Percentiles rank a stretch among this genome's conserved stretches.
Evolutionary conservation across 2,329 filamentous ascomycete genomes (phyloP).

Genomic region (Corniculantispora saksenae): DNA sequence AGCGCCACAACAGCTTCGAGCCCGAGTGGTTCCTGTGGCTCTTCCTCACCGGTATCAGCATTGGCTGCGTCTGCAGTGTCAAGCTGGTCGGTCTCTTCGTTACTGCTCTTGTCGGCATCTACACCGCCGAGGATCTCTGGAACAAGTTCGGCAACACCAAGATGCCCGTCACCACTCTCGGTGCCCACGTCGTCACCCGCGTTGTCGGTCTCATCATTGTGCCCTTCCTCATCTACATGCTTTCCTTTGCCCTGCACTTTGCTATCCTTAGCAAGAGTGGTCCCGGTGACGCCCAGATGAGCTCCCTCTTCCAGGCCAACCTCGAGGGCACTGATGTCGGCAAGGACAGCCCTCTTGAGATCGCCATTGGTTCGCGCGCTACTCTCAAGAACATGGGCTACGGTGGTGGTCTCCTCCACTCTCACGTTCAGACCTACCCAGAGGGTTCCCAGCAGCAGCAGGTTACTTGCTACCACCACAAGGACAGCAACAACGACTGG

Average conservation of each 20-base stretch:
- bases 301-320: slow-evolving; percentile 97
- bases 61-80: slow-evolving; percentile 97
- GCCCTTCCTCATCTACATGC: slow-evolving; percentile 87
- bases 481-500: slow-evolving; percentile 99
- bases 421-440: slow-evolving; percentile 93
- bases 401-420: slow-evolving; percentile 92
- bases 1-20: slow-evolving; percentile 83
- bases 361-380: slow-evolving; percentile 83
- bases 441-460: slow-evolving; percentile 94
- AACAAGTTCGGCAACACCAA: slow-evolving; percentile 93
- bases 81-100: slow-evolving; percentile 98
- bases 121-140: slow-evolving; percentile 96
- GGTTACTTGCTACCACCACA: slow-evolving; percentile 99
- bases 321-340: slow-evolving; percentile 90
- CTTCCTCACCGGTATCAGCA: slow-evolving; percentile 88
- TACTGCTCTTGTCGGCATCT: slow-evolving; percentile 90
- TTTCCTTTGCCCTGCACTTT: slow-evolving; percentile 95
- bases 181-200: slow-evolving; percentile 76
- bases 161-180: slow-evolving; percentile 78
- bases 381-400: slow-evolving; percentile 99
- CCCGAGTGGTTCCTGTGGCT: slow-evolving; percentile 94
- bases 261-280: slow-evolving; percentile 89
- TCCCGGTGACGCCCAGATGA: slow-evolving; percentile 99
- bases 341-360: slow-evolving; percentile 88
- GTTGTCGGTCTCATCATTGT: slow-evolving; percentile 86